Evolutionary conservation across 192 early-diverging fungal genomes (phyloP).

Genomic region (Coemansia guatemalensis): DNA sequence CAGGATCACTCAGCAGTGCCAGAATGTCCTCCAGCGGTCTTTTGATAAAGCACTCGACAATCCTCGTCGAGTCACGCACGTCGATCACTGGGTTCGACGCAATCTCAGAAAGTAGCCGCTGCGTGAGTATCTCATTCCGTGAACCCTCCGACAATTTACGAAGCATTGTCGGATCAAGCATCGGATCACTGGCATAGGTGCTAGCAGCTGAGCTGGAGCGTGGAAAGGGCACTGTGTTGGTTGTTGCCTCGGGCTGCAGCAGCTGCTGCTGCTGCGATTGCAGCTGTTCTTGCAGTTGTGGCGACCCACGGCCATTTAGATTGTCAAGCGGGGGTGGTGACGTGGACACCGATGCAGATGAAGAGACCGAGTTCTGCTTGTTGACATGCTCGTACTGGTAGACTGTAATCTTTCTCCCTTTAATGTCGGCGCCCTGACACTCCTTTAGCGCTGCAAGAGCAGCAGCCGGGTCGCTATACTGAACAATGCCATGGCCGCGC

Average conservation of each 20-base stretch:
- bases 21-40: constrained; percentile 43
- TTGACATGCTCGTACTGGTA: constrained; percentile 55
- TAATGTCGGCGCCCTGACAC: constrained; percentile 53
- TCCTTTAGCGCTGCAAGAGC: constrained; percentile 46
- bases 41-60: constrained; percentile 28
- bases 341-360: constrained; percentile 3
- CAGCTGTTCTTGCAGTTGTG: not conserved
- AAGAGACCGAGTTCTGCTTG: constrained; percentile 15
- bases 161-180: constrained; percentile 43
- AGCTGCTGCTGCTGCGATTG: constrained; percentile 1
- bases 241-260: not conserved
- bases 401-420: constrained; percentile 52
- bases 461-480: constrained; percentile 48
- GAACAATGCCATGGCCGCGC: constrained; percentile 50
- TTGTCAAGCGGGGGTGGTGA: not conserved
- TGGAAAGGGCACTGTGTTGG: constrained; percentile 25
- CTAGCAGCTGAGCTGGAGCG: constrained; percentile 23
- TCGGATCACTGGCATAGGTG: constrained; percentile 14
- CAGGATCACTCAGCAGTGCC: constrained; percentile 41
- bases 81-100: constrained; percentile 43
- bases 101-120: constrained; percentile 37
- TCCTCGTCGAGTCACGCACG: constrained; percentile 25
- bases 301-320: not conserved
- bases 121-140: constrained; percentile 44
- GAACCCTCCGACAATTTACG: constrained; percentile 33